phyloP scores from a whole-genome alignment of 2,329 filamentous ascomycete genomes.

The Aspergillus piperis region DNA sequence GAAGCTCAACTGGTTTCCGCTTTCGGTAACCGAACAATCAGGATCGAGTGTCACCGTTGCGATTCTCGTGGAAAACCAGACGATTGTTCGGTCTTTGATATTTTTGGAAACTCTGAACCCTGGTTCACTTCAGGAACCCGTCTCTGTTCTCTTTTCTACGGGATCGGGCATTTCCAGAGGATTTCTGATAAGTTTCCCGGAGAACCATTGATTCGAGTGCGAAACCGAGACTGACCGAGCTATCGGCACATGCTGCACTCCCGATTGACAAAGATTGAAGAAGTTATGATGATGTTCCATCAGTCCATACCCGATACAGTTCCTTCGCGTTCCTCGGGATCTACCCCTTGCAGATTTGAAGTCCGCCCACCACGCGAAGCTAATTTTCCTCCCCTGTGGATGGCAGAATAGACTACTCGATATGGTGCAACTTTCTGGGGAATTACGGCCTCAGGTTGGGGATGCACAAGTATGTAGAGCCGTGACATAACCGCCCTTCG shows the following conservation, averaged over 20 bases:
- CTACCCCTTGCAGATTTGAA: constrained; percentile 14
- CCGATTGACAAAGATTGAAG: not conserved
- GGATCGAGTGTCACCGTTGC: constrained; percentile 15
- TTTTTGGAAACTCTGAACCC: not conserved
- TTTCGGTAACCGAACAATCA: constrained; percentile 19
- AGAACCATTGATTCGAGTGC: not conserved
- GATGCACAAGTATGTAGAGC: not conserved
- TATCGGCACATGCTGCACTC: not conserved
- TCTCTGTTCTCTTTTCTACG: not conserved
- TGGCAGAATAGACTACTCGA: not conserved
- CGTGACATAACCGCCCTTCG: not conserved
- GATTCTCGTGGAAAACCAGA: not conserved
- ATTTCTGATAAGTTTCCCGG: not conserved
- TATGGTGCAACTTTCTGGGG: not conserved
- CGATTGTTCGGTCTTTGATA: not conserved
- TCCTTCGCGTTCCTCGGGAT: not conserved
- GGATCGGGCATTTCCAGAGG: not conserved
- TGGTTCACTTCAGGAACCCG: not conserved
- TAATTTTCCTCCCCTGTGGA: constrained; percentile 1
- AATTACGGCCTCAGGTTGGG: not conserved
- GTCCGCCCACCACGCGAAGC: not conserved
- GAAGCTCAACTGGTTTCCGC: constrained; percentile 21
- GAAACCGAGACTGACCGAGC: not conserved
- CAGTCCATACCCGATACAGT: not conserved
- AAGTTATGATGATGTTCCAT: not conserved